These are phyloP conservation scores for Metschnikowia cerradonensis DNA, from an alignment of 805 yeast genomes.

Conservation along the genomic window DNA sequence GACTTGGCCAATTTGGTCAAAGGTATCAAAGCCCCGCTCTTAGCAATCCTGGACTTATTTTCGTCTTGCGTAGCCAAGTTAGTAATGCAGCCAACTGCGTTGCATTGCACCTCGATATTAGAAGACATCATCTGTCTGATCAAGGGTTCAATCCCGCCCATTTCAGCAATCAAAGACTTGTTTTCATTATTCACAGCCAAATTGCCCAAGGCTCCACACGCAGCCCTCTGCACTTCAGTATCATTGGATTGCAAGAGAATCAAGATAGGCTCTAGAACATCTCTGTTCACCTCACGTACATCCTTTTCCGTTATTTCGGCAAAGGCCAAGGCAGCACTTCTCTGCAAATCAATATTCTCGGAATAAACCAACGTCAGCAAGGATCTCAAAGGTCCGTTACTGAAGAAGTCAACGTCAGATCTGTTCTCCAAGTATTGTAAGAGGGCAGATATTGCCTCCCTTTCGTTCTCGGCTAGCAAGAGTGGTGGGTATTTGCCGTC, in stretches of 20 bases:
- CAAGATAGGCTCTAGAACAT: slow-evolving; percentile 89
- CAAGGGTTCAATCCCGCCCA: slow-evolving; percentile 96
- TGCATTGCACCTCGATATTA: slow-evolving; percentile 97
- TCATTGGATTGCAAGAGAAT: slow-evolving; percentile 82
- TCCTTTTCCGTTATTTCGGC: slow-evolving; percentile 98
- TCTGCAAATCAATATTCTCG: slow-evolving; percentile 89
- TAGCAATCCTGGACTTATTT: slow-evolving; percentile 92
- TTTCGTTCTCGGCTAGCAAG: slow-evolving; percentile 84
- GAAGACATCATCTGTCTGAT: slow-evolving; percentile 97
- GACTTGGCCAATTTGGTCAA: slow-evolving; percentile 92
- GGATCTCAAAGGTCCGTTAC: slow-evolving; percentile 82
- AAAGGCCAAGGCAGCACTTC: slow-evolving; percentile 96
- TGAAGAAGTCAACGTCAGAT: slow-evolving; percentile 83
- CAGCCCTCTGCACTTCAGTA: slow-evolving; percentile 95
- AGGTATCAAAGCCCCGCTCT: slow-evolving; percentile 92
- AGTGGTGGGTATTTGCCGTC: slow-evolving; percentile 71
- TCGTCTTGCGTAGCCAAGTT: slow-evolving; percentile 97
- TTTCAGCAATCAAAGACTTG: slow-evolving; percentile 87
- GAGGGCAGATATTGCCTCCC: slow-evolving; percentile 91
- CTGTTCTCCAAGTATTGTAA: slow-evolving; percentile 85
- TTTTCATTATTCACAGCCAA: slow-evolving; percentile 95
- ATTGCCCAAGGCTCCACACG: slow-evolving; percentile 98
- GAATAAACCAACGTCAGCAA: slow-evolving; percentile 90
- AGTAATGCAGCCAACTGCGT: slow-evolving; percentile 98
- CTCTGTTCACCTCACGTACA: slow-evolving; percentile 83